Conservation (phyloP, 2,329 filamentous ascomycete genomes). For the Xylariales sp. region DNA sequence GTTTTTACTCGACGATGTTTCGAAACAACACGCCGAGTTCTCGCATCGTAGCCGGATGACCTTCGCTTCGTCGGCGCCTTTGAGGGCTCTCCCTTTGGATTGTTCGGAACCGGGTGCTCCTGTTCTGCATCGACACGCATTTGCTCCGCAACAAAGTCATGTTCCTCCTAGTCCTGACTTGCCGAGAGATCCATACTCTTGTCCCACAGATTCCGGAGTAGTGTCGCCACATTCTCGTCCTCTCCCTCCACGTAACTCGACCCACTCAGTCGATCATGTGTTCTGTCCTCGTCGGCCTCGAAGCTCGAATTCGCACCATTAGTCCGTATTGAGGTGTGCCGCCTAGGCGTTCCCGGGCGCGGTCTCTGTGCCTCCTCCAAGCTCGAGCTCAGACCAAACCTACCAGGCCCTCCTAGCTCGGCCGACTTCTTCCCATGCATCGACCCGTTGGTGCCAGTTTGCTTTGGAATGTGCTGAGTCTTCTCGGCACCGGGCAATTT, state of each 20-base stretch:
- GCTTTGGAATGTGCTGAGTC: constrained; percentile 39
- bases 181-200: constrained; percentile 54
- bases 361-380: constrained; percentile 27
- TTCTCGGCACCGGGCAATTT: constrained; percentile 49
- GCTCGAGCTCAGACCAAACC: constrained; percentile 35
- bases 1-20: no score
- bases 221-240: constrained; percentile 44
- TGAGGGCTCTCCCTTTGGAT: no score
- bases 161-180: constrained; percentile 40
- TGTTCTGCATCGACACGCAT: constrained; percentile 1
- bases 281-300: constrained; percentile 41
- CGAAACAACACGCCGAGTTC: no score
- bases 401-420: constrained; percentile 19
- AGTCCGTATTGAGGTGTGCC: constrained; percentile 31
- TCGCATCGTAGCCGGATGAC: no score
- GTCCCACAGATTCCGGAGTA: constrained; percentile 58
- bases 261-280: constrained; percentile 43
- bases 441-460: constrained; percentile 32
- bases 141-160: constrained; percentile 2
- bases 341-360: constrained; percentile 27
- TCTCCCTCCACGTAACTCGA: constrained; percentile 44
- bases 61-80: no score
- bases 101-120: background rate
- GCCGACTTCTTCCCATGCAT: constrained; percentile 24
- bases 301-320: constrained; percentile 40